Evolutionary conservation across 345 rosid genomes (phyloP).

Genomic region (Brassica rapa): DNA sequence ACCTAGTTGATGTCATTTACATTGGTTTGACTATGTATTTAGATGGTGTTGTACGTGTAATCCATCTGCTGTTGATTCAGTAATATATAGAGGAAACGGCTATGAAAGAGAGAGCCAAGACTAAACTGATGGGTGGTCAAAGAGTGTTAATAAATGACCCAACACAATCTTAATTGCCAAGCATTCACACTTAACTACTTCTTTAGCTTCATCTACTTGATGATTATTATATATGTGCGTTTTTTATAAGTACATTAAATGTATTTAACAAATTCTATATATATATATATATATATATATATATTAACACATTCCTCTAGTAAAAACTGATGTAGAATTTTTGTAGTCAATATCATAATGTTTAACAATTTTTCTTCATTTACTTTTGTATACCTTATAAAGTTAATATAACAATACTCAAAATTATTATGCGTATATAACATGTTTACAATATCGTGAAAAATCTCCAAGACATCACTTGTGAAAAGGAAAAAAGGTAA

Average conservation of each 20-base stretch:
- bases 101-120: conserved; percentile 16
- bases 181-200: conserved; percentile 40
- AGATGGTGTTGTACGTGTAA: neutral
- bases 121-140: conserved; percentile 32
- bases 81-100: neutral
- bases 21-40: neutral
- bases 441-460: neutral
- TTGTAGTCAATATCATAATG: neutral
- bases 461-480: neutral
- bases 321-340: neutral
- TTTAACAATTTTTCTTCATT: neutral
- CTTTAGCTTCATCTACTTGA: conserved; percentile 21
- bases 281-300: no score
- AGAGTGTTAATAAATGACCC: conserved; percentile 34
- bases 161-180: conserved; percentile 37
- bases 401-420: no score
- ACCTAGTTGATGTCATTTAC: neutral
- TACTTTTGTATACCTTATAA: neutral
- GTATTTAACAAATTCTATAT: neutral
- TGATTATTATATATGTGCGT: conserved; percentile 5
- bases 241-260: neutral
- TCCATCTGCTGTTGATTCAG: neutral
- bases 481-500: neutral
- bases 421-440: neutral
- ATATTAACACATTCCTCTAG: neutral